Conservation (phyloP, 1,284 basidiomycete species). For the Pseudozyma pruni region DNA sequence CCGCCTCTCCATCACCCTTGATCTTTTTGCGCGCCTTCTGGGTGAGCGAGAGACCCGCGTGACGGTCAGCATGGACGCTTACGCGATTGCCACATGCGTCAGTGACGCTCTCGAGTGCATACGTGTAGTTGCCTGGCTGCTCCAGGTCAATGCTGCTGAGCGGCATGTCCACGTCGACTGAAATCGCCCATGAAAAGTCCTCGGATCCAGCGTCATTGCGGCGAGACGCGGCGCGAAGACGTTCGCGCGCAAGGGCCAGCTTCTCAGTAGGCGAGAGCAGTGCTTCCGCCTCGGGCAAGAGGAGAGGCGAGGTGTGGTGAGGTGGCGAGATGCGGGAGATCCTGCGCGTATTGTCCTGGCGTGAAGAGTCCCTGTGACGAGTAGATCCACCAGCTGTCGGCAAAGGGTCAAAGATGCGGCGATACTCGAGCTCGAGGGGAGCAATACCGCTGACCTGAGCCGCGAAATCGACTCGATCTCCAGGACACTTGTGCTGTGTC, state of each 20-base stretch:
- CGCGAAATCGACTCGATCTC: constrained; percentile 52
- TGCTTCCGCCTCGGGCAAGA: constrained; percentile 40
- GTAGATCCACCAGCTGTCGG: background rate
- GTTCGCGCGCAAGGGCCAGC: constrained; percentile 37
- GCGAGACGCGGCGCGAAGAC: constrained; percentile 32
- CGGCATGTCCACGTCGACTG: constrained; percentile 51
- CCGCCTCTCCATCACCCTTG: constrained; percentile 14
- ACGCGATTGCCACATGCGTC: constrained; percentile 64
- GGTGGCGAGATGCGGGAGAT: constrained; percentile 50
- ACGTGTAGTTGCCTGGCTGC: constrained; percentile 53
- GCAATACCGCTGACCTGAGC: constrained; percentile 59
- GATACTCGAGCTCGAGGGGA: constrained; percentile 60
- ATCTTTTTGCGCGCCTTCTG: constrained; percentile 45
- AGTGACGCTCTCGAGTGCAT: constrained; percentile 52
- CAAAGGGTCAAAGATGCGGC: constrained; percentile 34
- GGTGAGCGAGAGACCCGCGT: constrained; percentile 18
- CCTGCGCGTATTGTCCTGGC: constrained; percentile 27
- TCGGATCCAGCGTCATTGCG: constrained; percentile 17
- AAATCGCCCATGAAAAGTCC: constrained; percentile 53
- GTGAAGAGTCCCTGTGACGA: constrained; percentile 16
- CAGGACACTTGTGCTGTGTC: constrained; percentile 56
- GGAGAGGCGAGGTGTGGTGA: constrained; percentile 45
- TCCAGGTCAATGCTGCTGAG: constrained; percentile 55
- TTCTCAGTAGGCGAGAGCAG: constrained; percentile 35
- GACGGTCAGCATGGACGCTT: constrained; percentile 8